phyloP scores from a whole-genome alignment of 129 eudicot species.

The Rutidosis leptorrhynchoides region DNA sequence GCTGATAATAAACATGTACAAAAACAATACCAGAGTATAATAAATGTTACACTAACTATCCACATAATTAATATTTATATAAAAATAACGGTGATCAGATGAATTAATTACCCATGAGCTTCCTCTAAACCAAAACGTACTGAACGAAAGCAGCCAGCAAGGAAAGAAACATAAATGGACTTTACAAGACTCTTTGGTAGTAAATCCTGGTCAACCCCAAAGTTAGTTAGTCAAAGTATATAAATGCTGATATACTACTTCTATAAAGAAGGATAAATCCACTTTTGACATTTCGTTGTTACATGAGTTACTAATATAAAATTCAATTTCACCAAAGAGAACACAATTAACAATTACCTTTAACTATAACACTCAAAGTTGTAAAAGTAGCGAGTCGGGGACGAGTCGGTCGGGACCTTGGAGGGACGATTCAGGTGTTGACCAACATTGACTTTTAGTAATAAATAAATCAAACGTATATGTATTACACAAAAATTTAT shows the following conservation, averaged over 20 bases:
- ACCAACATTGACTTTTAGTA: too few species aligned
- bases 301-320: not conserved
- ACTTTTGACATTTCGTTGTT: not conserved
- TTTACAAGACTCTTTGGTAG: slow-evolving; percentile 61
- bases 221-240: slow-evolving; percentile 1
- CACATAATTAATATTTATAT: not conserved
- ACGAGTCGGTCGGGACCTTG: too few species aligned
- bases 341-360: not conserved
- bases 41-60: not conserved
- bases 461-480: too few species aligned
- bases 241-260: not conserved
- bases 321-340: not conserved
- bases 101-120: slow-evolving; percentile 83
- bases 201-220: slow-evolving; percentile 45
- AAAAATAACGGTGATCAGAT: slow-evolving; percentile 20
- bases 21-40: not conserved
- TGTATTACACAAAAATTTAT: too few species aligned
- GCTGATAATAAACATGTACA: slow-evolving; percentile 31
- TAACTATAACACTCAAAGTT: too few species aligned
- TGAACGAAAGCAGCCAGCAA: slow-evolving; percentile 97
- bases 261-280: not conserved
- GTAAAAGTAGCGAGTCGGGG: too few species aligned
- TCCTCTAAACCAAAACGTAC: slow-evolving; percentile 91
- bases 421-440: too few species aligned
- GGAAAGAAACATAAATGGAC: slow-evolving; percentile 88